These are phyloP conservation scores for Colletotrichum sp. DNA, from an alignment of 2,329 filamentous ascomycete species.

Conservation along the genomic window DNA sequence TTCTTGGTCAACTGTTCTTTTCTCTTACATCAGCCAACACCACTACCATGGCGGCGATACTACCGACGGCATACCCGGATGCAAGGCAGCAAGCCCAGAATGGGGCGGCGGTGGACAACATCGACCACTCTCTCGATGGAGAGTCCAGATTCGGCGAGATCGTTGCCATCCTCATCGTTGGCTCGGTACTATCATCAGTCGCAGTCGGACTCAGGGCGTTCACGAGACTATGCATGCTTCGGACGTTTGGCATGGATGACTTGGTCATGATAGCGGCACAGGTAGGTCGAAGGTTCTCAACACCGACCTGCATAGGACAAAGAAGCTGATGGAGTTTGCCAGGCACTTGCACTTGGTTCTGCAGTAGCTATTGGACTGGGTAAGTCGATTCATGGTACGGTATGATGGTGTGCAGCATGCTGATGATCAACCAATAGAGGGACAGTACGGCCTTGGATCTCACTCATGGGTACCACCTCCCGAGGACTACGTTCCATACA, in stretches of 20 bases:
- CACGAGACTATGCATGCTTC: conserved; percentile 25
- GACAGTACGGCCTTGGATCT: conserved; percentile 26
- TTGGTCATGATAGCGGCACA: conserved; percentile 25
- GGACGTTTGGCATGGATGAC: conserved; percentile 28
- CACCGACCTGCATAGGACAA: background rate
- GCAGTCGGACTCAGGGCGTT: conserved; percentile 26
- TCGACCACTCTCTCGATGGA: conserved; percentile 24
- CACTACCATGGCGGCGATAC: background rate
- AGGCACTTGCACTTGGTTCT: conserved; percentile 23
- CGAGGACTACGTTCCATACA: conserved; percentile 22
- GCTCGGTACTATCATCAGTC: conserved; percentile 23
- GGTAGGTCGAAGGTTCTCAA: background rate
- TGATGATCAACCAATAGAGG: conserved; percentile 20
- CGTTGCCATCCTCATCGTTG: conserved; percentile 25
- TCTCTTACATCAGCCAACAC: background rate
- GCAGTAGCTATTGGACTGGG: conserved; percentile 29
- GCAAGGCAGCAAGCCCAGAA: background rate
- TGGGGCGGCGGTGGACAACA: background rate
- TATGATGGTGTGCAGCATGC: background rate
- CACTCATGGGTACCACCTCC: conserved; percentile 23
- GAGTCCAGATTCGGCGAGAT: conserved; percentile 25
- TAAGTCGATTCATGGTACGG: background rate
- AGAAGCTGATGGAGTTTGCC: background rate
- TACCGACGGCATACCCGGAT: background rate
- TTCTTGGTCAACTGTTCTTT: background rate